These are phyloP conservation scores for Tolypocladium endophyticum DNA, from an alignment of 2,329 filamentous ascomycete species.

Conservation along the genomic window DNA sequence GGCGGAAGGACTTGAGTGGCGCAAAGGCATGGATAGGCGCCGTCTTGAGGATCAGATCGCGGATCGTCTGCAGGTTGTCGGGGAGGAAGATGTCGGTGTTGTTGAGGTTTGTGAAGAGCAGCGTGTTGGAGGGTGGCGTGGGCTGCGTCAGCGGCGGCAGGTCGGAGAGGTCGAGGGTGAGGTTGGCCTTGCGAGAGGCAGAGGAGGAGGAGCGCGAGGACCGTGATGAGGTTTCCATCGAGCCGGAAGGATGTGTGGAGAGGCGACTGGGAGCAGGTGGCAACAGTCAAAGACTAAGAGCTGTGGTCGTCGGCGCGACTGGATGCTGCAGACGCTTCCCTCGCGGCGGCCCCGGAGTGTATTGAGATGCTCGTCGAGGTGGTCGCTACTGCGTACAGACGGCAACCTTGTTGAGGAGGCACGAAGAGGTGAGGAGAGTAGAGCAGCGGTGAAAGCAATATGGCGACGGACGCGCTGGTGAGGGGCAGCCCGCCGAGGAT, in stretches of 20 bases:
- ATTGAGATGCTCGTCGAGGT: not conserved
- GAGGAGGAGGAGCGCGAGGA: conserved; percentile 34
- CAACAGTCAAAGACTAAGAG: not conserved
- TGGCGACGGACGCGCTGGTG: not conserved
- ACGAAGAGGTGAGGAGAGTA: not conserved
- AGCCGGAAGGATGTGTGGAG: conserved; percentile 1
- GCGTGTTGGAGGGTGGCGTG: conserved; percentile 71
- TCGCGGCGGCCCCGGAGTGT: not conserved
- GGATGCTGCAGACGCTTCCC: not conserved
- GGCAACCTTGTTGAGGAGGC: not conserved
- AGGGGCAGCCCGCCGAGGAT: not conserved
- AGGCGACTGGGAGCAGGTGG: not conserved
- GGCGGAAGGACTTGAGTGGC: conserved; percentile 71
- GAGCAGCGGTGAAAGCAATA: not conserved
- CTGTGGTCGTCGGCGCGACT: not conserved
- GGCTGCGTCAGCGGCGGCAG: conserved; percentile 60
- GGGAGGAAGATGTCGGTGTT: conserved; percentile 64
- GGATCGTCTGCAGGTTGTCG: conserved; percentile 63
- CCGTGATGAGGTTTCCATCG: conserved; percentile 25
- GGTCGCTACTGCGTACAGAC: not conserved
- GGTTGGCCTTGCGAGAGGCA: conserved; percentile 33
- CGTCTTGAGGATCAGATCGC: conserved; percentile 57
- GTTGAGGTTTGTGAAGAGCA: conserved; percentile 73
- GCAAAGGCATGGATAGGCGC: conserved; percentile 68
- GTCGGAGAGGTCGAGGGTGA: conserved; percentile 64